Percentiles rank a stretch among this genome's conserved stretches.
Evolutionary conservation across 1,284 basidiomycete genomes (phyloP).

Genomic region (Rhodotorula mucilaginosa): DNA sequence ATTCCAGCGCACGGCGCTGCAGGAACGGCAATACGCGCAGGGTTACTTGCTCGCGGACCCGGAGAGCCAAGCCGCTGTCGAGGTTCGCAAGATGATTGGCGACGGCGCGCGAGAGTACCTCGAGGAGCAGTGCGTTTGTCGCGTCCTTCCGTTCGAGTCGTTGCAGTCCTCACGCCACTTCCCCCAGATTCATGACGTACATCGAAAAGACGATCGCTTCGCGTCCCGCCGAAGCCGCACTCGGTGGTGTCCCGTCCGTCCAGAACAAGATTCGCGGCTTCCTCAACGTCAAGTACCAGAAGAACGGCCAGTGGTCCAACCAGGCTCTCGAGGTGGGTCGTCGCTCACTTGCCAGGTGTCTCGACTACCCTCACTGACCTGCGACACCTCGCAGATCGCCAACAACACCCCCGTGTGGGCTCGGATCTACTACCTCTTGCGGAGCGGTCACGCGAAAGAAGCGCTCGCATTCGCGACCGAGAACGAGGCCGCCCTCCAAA

Average conservation of each 20-base stretch:
- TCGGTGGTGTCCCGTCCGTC: conserved; percentile 88
- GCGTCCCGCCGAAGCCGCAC: conserved; percentile 75
- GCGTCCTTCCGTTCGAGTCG: not conserved
- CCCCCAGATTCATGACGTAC: conserved; percentile 67
- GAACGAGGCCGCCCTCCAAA: conserved; percentile 71
- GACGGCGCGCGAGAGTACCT: conserved; percentile 51
- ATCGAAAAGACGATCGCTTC: conserved; percentile 81
- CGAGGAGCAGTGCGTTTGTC: conserved; percentile 57
- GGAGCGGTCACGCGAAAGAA: conserved; percentile 77
- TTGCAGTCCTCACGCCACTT: accelerated
- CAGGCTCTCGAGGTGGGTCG: conserved; percentile 67
- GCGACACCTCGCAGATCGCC: conserved; percentile 59
- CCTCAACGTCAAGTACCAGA: conserved; percentile 66
- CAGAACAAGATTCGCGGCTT: conserved; percentile 86
- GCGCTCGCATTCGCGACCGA: conserved; percentile 73
- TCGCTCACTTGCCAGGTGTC: not conserved
- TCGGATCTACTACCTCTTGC: conserved; percentile 82
- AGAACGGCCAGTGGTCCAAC: conserved; percentile 78
- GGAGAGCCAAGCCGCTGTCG: conserved; percentile 41
- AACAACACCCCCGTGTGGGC: conserved; percentile 89
- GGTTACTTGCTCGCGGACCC: conserved; percentile 50
- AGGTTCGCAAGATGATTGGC: conserved; percentile 45
- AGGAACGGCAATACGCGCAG: conserved; percentile 54
- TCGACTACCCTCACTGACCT: not conserved
- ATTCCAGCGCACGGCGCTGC: conserved; percentile 45